phyloP scores from a whole-genome alignment of 352 stramenopile genomes.

The Aphanomyces stellatus region DNA sequence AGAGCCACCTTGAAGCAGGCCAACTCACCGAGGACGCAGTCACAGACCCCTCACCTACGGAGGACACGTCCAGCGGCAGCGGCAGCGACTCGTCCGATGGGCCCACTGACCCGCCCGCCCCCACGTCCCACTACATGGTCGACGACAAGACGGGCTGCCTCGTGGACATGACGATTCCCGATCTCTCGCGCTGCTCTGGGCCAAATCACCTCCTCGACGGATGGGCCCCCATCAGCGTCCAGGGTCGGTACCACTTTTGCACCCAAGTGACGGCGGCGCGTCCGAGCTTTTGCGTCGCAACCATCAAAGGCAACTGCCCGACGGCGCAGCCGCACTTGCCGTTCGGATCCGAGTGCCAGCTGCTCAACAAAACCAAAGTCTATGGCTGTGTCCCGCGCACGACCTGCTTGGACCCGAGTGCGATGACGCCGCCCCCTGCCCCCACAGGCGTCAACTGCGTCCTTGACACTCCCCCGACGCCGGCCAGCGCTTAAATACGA shows the following conservation, averaged over 20 bases:
- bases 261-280: background rate
- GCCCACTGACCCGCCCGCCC: background rate
- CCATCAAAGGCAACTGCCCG: background rate
- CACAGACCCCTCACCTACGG: background rate
- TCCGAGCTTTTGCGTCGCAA: background rate
- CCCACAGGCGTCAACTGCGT: too few species aligned
- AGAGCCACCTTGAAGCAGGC: too few species aligned
- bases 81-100: background rate
- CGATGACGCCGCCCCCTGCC: too few species aligned
- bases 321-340: background rate
- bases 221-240: slow-evolving; percentile 3
- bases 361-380: background rate
- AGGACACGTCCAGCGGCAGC: background rate
- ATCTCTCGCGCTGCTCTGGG: background rate
- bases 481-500: too few species aligned
- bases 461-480: too few species aligned
- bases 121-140: background rate
- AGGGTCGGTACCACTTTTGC: background rate
- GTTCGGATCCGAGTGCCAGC: background rate
- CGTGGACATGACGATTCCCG: background rate
- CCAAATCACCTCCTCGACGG: background rate
- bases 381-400: slow-evolving; percentile 3
- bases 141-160: background rate
- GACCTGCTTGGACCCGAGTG: too few species aligned
- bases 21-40: background rate